Conservation (phyloP, 2,329 filamentous ascomycete species). For the Aureobasidium sp. region DNA sequence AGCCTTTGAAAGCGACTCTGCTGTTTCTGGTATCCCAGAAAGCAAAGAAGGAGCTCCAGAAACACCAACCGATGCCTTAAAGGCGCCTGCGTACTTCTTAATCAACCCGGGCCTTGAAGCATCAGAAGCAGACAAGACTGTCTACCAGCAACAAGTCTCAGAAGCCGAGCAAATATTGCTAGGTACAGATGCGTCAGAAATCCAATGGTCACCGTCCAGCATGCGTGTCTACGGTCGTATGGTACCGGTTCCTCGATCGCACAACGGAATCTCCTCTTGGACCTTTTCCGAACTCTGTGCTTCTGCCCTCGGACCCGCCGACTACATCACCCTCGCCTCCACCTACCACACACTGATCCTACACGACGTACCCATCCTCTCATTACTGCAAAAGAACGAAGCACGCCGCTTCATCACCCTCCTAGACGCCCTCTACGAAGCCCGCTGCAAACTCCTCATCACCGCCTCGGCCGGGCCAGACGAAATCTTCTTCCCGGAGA, state of each 20-base stretch:
- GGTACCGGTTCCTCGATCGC: constrained; percentile 52
- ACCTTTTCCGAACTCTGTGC: constrained; percentile 62
- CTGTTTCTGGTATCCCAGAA: not conserved
- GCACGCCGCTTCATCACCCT: constrained; percentile 73
- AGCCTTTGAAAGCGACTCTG: constrained; percentile 1
- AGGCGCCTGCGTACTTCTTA: constrained; percentile 20
- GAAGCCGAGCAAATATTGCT: constrained; percentile 14
- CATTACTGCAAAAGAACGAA: constrained; percentile 67
- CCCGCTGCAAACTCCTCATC: constrained; percentile 68
- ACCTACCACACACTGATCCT: constrained; percentile 73
- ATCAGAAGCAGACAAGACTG: constrained; percentile 10
- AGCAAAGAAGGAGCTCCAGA: not conserved
- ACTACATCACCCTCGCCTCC: constrained; percentile 76
- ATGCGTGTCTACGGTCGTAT: constrained; percentile 57
- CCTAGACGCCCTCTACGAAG: constrained; percentile 73
- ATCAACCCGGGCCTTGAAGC: constrained; percentile 14
- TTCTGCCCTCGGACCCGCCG: constrained; percentile 63
- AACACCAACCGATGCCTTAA: not conserved
- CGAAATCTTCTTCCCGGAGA: constrained; percentile 64
- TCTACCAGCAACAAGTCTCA: not conserved
- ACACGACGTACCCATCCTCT: constrained; percentile 61
- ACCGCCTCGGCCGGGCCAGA: constrained; percentile 63
- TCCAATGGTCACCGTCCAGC: constrained; percentile 40
- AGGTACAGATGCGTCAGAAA: constrained; percentile 16
- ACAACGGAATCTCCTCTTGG: constrained; percentile 47